Evolutionary conservation across 352 stramenopile species (phyloP), one percentile per base, ranked within the genome.

Genomic region (Blastocystis sp.): DNA sequence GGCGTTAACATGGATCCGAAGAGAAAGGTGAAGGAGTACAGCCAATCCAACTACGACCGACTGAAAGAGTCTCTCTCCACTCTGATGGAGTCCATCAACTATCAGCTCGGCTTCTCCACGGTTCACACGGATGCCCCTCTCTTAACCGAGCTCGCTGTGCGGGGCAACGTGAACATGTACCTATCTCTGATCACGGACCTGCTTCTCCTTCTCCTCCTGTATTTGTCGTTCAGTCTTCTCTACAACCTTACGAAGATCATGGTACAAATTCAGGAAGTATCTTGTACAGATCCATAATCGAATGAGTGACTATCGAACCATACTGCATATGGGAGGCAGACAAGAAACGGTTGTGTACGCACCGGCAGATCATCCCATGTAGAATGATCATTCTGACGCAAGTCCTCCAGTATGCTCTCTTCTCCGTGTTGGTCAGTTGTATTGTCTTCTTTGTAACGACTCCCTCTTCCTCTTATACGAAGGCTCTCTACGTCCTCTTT

Each of bases 141-240:
- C 6, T 24, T 71, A 24, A 38, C 59, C 8, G 59, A 38, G 36
- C 38, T 71, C 8, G 21, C 59, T 18, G 24, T 21, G 11, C 29
- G 32, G 6, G 59, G 59, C 8, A 71, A 71, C n/a, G 32, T 44
- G 32, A 71, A 38, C 59, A 71, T 71, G 59, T 71, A 71, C 38
- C 32, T 71, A 4, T 71, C 59, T 49, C 32, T 71, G 38, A 71
- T 71, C 59, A 71, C 59, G 14, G 59, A 71, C n/a, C 59, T 71
- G 8, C 38, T 71, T 18, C 59, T 71, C 0, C 38, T 71, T 8
- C 32, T 71, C 9, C 38, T 71, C 0, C 32, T 71, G 0, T 71
- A 71, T 29, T 24, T 71, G 16, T 71, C 59, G 7, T 11, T 24
- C 32, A 71, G n/a, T 44, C 59, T 71, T 29, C 59, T 71, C 32